Percentiles rank a stretch among this genome's conserved stretches.
phyloP scores from a whole-genome alignment of 2,329 filamentous ascomycete species.

The Elsinoe fawcettii region DNA sequence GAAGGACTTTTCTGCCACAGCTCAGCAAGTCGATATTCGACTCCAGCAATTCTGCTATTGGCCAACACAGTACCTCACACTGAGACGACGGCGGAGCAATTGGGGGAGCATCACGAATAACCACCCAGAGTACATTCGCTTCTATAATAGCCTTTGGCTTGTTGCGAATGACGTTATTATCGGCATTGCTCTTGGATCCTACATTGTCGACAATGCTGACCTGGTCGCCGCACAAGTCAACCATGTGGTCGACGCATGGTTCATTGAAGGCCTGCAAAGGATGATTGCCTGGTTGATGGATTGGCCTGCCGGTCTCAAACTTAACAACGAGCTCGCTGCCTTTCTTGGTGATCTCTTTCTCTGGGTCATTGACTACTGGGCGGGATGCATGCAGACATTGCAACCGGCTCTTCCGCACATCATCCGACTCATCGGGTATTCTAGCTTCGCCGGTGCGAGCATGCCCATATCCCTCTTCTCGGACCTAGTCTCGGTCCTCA shows the following conservation, averaged over 20 bases:
- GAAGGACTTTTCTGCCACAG: constrained; percentile 92
- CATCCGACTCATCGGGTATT: constrained; percentile 88
- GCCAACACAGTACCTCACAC: constrained; percentile 90
- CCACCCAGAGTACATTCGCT: constrained; percentile 95
- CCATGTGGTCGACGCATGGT: constrained; percentile 67
- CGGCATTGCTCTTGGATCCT: constrained; percentile 89
- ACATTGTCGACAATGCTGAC: constrained; percentile 88
- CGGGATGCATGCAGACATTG: constrained; percentile 68
- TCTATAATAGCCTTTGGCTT: constrained; percentile 98
- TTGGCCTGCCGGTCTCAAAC: constrained; percentile 87
- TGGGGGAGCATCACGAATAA: constrained; percentile 95
- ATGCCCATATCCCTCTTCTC: constrained; percentile 96
- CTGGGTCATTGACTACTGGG: constrained; percentile 99
- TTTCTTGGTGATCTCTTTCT: constrained; percentile 93
- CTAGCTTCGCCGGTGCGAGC: constrained; percentile 89
- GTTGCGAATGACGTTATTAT: constrained; percentile 99
- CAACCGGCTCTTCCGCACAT: constrained; percentile 75
- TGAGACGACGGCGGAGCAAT: constrained; percentile 80
- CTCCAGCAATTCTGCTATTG: constrained; percentile 98
- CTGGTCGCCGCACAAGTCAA: constrained; percentile 78
- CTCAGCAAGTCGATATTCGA: constrained; percentile 94
- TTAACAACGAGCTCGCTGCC: constrained; percentile 87
- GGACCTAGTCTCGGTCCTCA: constrained; percentile 82
- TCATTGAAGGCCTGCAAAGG: constrained; percentile 75
- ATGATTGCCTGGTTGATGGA: constrained; percentile 96